These are phyloP conservation scores for Orbilia blumenaviensis DNA, from an alignment of 2,329 filamentous ascomycete species.

Conservation along the genomic window DNA sequence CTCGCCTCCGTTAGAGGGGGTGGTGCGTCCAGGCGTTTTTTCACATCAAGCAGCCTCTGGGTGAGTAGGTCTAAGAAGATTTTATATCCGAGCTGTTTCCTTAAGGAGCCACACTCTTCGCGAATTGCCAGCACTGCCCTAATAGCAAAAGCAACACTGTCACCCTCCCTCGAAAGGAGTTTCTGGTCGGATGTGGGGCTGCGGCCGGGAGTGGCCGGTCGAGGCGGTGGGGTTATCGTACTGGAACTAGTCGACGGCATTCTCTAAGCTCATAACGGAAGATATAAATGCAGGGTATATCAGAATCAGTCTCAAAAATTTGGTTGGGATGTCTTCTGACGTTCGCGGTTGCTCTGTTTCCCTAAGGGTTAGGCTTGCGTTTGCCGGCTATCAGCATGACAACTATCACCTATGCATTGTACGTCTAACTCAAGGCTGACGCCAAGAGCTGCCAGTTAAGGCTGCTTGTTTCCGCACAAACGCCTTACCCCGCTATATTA, in stretches of 20 bases:
- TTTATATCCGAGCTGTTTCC: neutral
- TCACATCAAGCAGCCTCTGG: neutral
- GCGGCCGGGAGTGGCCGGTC: neutral
- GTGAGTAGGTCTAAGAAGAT: neutral
- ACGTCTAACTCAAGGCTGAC: too few relatives aligned
- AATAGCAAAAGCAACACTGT: neutral
- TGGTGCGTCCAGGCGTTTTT: neutral
- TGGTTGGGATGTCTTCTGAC: too few relatives aligned
- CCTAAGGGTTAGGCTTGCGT: too few relatives aligned
- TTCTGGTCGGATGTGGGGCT: neutral
- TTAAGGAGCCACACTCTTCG: neutral
- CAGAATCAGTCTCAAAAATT: too few relatives aligned
- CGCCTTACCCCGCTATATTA: too few relatives aligned
- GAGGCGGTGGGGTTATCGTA: neutral
- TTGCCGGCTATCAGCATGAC: too few relatives aligned
- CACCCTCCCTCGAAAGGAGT: neutral
- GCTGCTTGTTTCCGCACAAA: too few relatives aligned
- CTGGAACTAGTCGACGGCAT: neutral
- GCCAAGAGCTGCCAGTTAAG: too few relatives aligned
- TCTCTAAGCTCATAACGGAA: too few relatives aligned
- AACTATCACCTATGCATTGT: too few relatives aligned
- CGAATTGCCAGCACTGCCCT: neutral
- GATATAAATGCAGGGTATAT: too few relatives aligned
- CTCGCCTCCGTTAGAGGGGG: neutral
- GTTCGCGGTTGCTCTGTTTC: too few relatives aligned